Percentiles rank a stretch among this genome's conserved stretches.
Conservation (phyloP, 768 basidiomycete species). For the Tricholoma sp. region DNA sequence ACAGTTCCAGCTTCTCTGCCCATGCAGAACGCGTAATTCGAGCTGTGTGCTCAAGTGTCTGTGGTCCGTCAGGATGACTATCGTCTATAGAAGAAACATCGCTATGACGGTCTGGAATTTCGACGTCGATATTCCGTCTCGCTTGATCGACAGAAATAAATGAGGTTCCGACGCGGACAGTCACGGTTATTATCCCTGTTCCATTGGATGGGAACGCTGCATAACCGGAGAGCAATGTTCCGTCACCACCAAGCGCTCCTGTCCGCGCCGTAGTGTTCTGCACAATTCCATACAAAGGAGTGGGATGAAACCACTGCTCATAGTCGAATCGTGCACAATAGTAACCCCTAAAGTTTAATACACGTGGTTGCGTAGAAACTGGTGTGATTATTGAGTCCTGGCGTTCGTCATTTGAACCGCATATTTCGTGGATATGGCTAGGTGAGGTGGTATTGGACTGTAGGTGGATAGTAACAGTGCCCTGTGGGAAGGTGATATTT, state of each 20-base stretch:
- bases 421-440: slow-evolving; percentile 41
- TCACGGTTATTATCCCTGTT: slow-evolving; percentile 37
- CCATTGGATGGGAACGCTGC: slow-evolving; percentile 34
- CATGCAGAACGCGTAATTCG: slow-evolving; percentile 43
- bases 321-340: slow-evolving; percentile 57
- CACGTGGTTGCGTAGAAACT: slow-evolving; percentile 29
- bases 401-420: slow-evolving; percentile 60
- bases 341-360: slow-evolving; percentile 45
- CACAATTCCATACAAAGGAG: slow-evolving; percentile 40
- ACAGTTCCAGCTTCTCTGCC: slow-evolving; percentile 51
- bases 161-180: slow-evolving; percentile 70
- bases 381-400: slow-evolving; percentile 71
- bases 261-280: slow-evolving; percentile 35
- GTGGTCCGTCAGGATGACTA: not conserved
- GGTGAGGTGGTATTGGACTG: slow-evolving; percentile 11
- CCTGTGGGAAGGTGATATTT: slow-evolving; percentile 49
- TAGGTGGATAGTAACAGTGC: slow-evolving; percentile 36
- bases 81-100: not conserved
- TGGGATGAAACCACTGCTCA: slow-evolving; percentile 11
- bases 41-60: slow-evolving; percentile 48
- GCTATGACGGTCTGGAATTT: slow-evolving; percentile 35
- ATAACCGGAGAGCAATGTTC: slow-evolving; percentile 47
- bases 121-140: slow-evolving; percentile 39
- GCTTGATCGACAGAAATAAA: slow-evolving; percentile 73
- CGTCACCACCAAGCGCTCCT: slow-evolving; percentile 27